A percentile compares a stretch with the other conserved stretches of the same genome.
phyloP scores from a whole-genome alignment of 1,284 basidiomycete genomes.

The Boletus mariae region DNA sequence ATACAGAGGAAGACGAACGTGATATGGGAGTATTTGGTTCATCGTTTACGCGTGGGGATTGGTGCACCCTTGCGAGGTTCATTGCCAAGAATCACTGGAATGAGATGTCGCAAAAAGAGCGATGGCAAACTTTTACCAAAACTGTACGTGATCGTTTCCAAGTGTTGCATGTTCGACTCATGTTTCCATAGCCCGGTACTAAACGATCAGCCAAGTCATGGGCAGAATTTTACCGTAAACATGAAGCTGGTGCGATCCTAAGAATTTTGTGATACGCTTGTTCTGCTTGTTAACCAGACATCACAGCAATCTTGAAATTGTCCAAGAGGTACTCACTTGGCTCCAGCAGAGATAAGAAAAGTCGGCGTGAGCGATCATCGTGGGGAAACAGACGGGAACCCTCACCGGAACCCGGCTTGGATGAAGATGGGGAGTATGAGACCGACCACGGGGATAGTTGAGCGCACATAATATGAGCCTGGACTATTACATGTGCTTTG shows the following conservation, averaged over 20 bases:
- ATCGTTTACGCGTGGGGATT: conserved; percentile 53
- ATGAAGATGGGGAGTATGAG: conserved; percentile 23
- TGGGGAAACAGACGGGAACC: conserved; percentile 16
- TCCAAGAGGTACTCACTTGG: conserved; percentile 20
- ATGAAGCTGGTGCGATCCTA: conserved; percentile 43
- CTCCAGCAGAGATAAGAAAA: conserved; percentile 7
- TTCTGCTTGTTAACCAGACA: conserved; percentile 8
- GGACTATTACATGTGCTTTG: not conserved
- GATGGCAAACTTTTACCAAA: conserved; percentile 51
- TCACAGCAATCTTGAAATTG: conserved; percentile 24
- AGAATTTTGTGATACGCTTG: conserved; percentile 7
- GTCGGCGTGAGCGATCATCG: conserved; percentile 22
- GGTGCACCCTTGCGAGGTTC: conserved; percentile 54
- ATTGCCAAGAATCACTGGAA: conserved; percentile 49
- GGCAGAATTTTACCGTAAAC: conserved; percentile 53
- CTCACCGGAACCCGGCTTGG: conserved; percentile 4
- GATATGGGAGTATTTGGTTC: conserved; percentile 51
- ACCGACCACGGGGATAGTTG: conserved; percentile 19
- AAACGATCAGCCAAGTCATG: conserved; percentile 52
- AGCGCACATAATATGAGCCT: not conserved
- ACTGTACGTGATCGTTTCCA: conserved; percentile 37
- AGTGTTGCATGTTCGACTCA: conserved; percentile 1
- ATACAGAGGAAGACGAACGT: conserved; percentile 42
- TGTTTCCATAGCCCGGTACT: conserved; percentile 37
- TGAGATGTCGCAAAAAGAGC: conserved; percentile 38